Percentiles rank a stretch among this genome's conserved stretches.
These are phyloP conservation scores for Neurospora hispaniola DNA, from an alignment of 495 filamentous ascomycete genomes.

Conservation along the genomic window DNA sequence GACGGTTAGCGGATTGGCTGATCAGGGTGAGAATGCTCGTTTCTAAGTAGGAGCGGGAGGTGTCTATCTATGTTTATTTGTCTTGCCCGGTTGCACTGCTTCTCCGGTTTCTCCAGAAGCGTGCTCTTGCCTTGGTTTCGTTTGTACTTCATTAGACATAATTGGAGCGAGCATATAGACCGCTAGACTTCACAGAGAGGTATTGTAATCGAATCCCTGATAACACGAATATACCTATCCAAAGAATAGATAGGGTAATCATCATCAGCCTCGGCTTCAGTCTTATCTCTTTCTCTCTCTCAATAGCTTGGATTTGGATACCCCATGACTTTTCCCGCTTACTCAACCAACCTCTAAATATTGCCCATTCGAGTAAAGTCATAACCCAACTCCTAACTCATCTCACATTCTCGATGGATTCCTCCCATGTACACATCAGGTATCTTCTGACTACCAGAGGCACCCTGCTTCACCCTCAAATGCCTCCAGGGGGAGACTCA, in stretches of 20 bases:
- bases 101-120: not conserved
- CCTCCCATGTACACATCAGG: not conserved
- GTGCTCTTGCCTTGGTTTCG: not conserved
- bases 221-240: not conserved
- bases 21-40: not conserved
- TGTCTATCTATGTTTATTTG: not conserved
- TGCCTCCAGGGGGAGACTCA: not conserved
- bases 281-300: not conserved
- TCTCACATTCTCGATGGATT: not conserved
- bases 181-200: not conserved
- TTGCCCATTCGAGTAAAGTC: not conserved
- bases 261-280: not conserved
- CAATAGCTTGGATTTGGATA: not conserved
- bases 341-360: not conserved
- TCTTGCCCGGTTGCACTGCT: not conserved
- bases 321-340: not conserved
- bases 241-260: not conserved
- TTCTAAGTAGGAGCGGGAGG: not conserved
- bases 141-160: not conserved
- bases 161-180: not conserved
- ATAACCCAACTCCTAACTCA: not conserved
- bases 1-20: not conserved
- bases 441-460: not conserved
- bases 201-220: not conserved
- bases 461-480: not conserved